Percentiles rank a stretch among this genome's conserved stretches.
These are phyloP conservation scores for Fibroporia radiculosa DNA, from an alignment of 768 basidiomycete species.

Conservation along the genomic window DNA sequence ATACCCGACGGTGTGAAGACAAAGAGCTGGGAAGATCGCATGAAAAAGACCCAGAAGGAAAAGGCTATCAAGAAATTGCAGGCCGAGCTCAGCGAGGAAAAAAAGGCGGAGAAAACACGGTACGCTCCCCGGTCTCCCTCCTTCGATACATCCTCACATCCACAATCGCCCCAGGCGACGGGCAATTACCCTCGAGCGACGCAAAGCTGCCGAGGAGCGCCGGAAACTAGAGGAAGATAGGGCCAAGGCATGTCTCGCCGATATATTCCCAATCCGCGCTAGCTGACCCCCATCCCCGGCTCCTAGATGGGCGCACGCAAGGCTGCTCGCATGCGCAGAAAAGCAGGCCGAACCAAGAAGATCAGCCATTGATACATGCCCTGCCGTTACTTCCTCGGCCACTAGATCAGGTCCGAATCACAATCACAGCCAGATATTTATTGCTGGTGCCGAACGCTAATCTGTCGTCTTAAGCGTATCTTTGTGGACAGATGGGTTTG, in stretches of 20 bases:
- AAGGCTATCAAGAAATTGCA: constrained; percentile 69
- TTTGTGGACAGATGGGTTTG: no score
- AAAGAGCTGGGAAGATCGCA: constrained; percentile 59
- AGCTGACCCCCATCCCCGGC: constrained; percentile 4
- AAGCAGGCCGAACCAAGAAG: constrained; percentile 72
- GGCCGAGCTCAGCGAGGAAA: constrained; percentile 69
- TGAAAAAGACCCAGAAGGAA: constrained; percentile 58
- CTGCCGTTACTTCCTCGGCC: no score
- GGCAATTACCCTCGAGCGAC: constrained; percentile 64
- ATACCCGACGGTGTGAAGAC: constrained; percentile 58
- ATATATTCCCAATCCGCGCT: not conserved
- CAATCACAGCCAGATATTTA: not conserved
- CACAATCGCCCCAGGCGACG: constrained; percentile 37
- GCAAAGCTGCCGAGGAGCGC: constrained; percentile 66
- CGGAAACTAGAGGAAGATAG: constrained; percentile 56
- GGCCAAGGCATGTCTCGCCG: constrained; percentile 37
- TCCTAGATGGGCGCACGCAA: constrained; percentile 74
- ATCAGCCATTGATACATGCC: constrained; percentile 63
- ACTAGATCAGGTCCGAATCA: no score
- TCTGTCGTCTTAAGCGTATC: no score
- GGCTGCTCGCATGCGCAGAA: constrained; percentile 64
- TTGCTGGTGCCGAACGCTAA: no score
- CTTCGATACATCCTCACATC: not conserved
- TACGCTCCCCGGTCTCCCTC: constrained; percentile 18
- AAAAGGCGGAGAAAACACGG: constrained; percentile 59